Evolutionary conservation across 1,284 basidiomycete genomes (phyloP).

Genomic region (Tilletia walkeri): DNA sequence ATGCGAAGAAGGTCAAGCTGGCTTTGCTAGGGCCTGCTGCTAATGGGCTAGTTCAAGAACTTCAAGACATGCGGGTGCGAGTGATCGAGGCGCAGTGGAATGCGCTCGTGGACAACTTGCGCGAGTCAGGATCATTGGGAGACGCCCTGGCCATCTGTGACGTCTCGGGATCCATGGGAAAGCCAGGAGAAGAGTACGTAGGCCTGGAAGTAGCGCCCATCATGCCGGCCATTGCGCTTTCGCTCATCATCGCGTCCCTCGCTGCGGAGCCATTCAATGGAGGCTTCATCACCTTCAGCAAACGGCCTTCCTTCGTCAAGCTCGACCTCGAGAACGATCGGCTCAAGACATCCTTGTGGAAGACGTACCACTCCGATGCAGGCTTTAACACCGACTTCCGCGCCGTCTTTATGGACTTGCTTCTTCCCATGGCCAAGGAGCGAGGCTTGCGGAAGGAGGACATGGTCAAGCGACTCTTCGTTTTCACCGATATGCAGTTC

Average conservation of each 20-base stretch:
- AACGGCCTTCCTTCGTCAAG: constrained; percentile 60
- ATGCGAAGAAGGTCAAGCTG: background rate
- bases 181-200: constrained; percentile 1
- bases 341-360: constrained; percentile 56
- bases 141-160: constrained; percentile 71
- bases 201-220: constrained; percentile 59
- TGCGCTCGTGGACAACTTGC: constrained; percentile 62
- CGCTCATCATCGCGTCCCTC: constrained; percentile 66
- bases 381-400: constrained; percentile 66
- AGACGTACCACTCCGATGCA: constrained; percentile 60
- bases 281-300: constrained; percentile 69
- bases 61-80: background rate
- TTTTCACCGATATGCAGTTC: constrained; percentile 77
- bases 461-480: constrained; percentile 71
- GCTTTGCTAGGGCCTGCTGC: background rate
- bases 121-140: constrained; percentile 63
- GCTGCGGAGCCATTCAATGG: constrained; percentile 67
- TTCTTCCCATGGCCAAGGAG: constrained; percentile 64
- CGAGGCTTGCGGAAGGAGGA: constrained; percentile 65
- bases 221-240: constrained; percentile 65
- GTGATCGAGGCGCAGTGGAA: constrained; percentile 69
- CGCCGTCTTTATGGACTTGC: constrained; percentile 63
- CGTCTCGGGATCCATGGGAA: constrained; percentile 71
- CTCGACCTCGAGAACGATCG: constrained; percentile 58
- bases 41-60: background rate